These are phyloP conservation scores for Pelargonium fulgidum DNA, from an alignment of 441 rosid species.

Conservation along the genomic window DNA sequence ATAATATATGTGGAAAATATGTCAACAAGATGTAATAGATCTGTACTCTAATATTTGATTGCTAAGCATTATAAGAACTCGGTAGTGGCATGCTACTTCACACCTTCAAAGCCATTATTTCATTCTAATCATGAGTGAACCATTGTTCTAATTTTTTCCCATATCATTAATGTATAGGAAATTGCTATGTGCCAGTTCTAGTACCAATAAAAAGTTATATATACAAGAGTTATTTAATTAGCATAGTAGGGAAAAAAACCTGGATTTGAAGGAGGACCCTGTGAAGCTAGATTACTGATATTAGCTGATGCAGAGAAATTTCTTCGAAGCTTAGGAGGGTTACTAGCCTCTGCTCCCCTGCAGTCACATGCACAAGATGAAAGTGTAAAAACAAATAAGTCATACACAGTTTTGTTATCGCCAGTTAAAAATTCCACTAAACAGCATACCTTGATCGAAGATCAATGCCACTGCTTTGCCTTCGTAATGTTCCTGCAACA, in stretches of 20 bases:
- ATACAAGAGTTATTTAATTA: not conserved
- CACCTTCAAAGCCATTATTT: not conserved
- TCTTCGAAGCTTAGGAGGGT: slow-evolving; percentile 20
- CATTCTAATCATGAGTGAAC: not conserved
- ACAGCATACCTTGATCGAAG: slow-evolving; percentile 18
- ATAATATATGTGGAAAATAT: too few species aligned
- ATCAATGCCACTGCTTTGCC: slow-evolving; percentile 39
- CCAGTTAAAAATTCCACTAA: not conserved
- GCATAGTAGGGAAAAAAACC: not conserved
- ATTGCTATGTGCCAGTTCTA: too few species aligned
- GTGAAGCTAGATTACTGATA: slow-evolving; percentile 17
- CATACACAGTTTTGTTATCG: not conserved
- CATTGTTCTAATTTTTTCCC: not conserved
- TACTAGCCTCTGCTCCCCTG: slow-evolving; percentile 16
- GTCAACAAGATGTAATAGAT: not conserved
- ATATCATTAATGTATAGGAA: too few species aligned
- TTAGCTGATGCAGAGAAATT: slow-evolving; percentile 20
- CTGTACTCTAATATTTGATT: not conserved
- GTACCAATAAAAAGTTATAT: not conserved
- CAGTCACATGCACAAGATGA: slow-evolving; percentile 5
- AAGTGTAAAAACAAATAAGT: not conserved
- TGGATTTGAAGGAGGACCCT: slow-evolving; percentile 9
- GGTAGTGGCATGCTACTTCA: not conserved
- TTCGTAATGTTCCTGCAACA: slow-evolving; percentile 47
- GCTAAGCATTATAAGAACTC: not conserved